These are phyloP conservation scores for Eimeria sp. DNA, from an alignment of 169 alveolate species.

Conservation along the genomic window DNA sequence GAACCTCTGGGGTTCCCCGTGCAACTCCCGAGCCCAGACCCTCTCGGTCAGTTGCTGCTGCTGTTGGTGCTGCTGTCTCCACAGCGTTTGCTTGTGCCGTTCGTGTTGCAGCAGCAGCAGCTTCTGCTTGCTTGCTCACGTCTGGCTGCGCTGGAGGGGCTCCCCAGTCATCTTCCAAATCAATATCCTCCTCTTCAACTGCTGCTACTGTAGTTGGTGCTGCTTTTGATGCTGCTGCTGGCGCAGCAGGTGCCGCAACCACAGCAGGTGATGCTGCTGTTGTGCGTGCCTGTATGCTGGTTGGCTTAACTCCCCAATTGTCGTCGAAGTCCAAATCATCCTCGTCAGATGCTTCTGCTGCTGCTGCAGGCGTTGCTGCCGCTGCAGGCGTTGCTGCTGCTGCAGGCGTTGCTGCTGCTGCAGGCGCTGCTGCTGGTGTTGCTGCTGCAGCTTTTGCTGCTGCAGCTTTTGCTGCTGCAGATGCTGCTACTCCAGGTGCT, in stretches of 20 bases:
- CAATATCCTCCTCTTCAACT: conserved; percentile 4
- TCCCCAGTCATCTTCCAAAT: conserved; percentile 28
- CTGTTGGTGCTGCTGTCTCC: conserved; percentile 10
- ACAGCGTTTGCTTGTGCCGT: not conserved
- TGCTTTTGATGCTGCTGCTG: not conserved
- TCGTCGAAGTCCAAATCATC: too few species aligned
- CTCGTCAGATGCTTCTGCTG: too few species aligned
- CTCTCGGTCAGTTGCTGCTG: not conserved
- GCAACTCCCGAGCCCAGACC: not conserved
- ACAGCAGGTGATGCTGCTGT: too few species aligned
- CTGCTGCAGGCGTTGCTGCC: too few species aligned
- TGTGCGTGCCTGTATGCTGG: too few species aligned
- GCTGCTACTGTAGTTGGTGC: not conserved
- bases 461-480: too few species aligned
- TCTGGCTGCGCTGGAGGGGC: not conserved
- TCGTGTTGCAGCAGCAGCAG: not conserved
- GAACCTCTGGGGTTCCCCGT: not conserved
- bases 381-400: too few species aligned
- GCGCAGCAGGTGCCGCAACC: not conserved
- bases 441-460: too few species aligned
- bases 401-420: too few species aligned
- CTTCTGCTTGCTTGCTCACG: not conserved
- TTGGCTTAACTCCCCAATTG: too few species aligned
- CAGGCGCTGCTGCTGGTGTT: too few species aligned
- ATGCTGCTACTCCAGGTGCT: conserved; percentile 14